Base-by-base conservation (phyloP, 805 yeast species). In the Blastobotrys chiropterorum region DNA sequence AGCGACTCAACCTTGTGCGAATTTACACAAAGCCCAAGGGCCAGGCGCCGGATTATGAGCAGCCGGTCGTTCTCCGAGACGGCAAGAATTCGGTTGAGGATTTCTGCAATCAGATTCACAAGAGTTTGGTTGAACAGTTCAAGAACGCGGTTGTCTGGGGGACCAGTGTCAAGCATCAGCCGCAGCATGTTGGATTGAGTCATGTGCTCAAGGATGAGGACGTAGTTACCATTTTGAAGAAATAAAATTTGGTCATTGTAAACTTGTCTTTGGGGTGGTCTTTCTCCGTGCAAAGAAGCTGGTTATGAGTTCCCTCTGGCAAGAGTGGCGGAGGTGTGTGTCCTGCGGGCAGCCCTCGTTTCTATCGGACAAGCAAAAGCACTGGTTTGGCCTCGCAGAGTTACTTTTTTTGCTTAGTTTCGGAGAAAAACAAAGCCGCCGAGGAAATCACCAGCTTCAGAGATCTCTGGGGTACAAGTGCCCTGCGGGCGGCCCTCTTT, bases 21-120 rank as follows among this genome's bases (percentile, higher is more conserved):
- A 97, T 94, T 17, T 94, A 92, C 72, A 94, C 99, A 4, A 94
- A 92, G 65, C 99, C 99, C 49, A 94, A 90, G 76, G 98, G 98
- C 26, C 80, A 76, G 60, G 75, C 85, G 60, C 99, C 99, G 6
- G 99, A 94, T 69, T 94, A 92, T 69, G 76, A 77, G 39, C 98
- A 94, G 62, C 99, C 99, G 1, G 94, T 94, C 52, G 98, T 94
- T 48, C 73, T 94, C 64, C 80, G 96, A 66, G 79, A 80, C 50
- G 90, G 83, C 58, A 80, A 86, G 58, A 82, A 90, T 67, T 71
- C 96, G 0, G 95, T 94, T 44, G 96, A 86, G 69, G 98, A 94
- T 68, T 94, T 94, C 58, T 94, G 99, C 82, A 87, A 89, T 69
- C 85, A 90, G 58, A 94, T 94, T 62, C 99, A 94, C 75, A 94